These are phyloP conservation scores for Rhodomyrtus tomentosa DNA, from an alignment of 345 rosid species.

Conservation along the genomic window DNA sequence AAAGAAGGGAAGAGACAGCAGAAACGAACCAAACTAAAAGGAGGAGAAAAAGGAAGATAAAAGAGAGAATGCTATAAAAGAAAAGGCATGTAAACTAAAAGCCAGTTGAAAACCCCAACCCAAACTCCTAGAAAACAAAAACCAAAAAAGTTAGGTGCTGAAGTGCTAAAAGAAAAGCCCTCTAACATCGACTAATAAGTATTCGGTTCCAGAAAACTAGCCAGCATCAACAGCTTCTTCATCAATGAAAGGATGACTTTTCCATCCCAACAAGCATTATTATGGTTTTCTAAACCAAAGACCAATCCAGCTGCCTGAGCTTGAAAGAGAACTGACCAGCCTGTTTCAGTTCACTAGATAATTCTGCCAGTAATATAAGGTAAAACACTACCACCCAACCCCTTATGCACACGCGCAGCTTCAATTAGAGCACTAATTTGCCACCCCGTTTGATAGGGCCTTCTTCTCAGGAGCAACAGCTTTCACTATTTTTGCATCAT, in stretches of 20 bases:
- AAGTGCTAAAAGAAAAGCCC: constrained; percentile 2
- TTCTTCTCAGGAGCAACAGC: background rate
- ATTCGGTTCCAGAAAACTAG: background rate
- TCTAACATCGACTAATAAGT: background rate
- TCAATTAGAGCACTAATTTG: background rate
- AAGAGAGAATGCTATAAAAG: background rate
- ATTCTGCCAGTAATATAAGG: background rate
- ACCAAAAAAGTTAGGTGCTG: constrained; percentile 16
- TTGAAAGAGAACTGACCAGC: background rate
- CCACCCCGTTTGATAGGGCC: constrained; percentile 1
- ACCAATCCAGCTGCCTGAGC: background rate
- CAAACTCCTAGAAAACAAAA: constrained; percentile 14
- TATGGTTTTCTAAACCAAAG: background rate
- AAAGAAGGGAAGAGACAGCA: background rate
- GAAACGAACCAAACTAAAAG: background rate
- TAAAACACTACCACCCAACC: background rate
- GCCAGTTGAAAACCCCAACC: constrained; percentile 8
- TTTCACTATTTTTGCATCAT: background rate
- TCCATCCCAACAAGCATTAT: background rate
- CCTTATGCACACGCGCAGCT: background rate
- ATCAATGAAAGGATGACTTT: background rate
- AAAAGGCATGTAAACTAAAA: background rate
- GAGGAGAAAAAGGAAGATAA: background rate
- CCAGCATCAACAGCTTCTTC: background rate
- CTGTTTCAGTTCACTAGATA: background rate